Conservation (phyloP, 2,329 filamentous ascomycete genomes). For the Ilyonectria mors-panacis region DNA sequence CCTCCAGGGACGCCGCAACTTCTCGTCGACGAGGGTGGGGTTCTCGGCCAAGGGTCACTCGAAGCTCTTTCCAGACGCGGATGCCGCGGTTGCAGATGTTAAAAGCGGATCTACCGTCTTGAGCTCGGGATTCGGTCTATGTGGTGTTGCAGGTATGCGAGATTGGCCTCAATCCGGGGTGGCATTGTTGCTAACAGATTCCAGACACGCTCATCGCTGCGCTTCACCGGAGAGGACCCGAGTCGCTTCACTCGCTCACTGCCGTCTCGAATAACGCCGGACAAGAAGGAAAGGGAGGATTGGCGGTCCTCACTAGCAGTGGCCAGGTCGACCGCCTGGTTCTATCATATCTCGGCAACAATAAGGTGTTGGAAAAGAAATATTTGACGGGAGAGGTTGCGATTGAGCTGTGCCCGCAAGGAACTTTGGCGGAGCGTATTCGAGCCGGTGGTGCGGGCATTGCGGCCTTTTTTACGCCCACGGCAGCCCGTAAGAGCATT, state of each 20-base stretch:
- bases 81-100: slow-evolving; percentile 79
- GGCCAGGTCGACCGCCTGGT: slow-evolving; percentile 82
- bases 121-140: slow-evolving; percentile 87
- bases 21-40: slow-evolving; percentile 37
- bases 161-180: not conserved
- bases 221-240: slow-evolving; percentile 71
- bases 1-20: slow-evolving; percentile 26
- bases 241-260: slow-evolving; percentile 77
- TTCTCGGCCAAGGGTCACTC: slow-evolving; percentile 48
- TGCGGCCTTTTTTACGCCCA: slow-evolving; percentile 85
- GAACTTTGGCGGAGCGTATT: slow-evolving; percentile 80
- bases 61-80: slow-evolving; percentile 70
- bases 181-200: slow-evolving; percentile 7
- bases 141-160: slow-evolving; percentile 75
- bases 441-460: slow-evolving; percentile 82
- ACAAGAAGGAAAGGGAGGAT: slow-evolving; percentile 75
- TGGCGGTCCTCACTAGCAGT: slow-evolving; percentile 77
- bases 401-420: slow-evolving; percentile 83
- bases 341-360: slow-evolving; percentile 82
- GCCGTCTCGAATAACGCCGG: slow-evolving; percentile 89
- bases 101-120: slow-evolving; percentile 79
- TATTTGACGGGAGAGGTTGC: slow-evolving; percentile 82
- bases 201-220: slow-evolving; percentile 80
- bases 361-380: slow-evolving; percentile 82
- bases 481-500: slow-evolving; percentile 71